These are phyloP conservation scores for Uromyces viciae-fabae DNA, from an alignment of 1,284 basidiomycete species.

Conservation along the genomic window DNA sequence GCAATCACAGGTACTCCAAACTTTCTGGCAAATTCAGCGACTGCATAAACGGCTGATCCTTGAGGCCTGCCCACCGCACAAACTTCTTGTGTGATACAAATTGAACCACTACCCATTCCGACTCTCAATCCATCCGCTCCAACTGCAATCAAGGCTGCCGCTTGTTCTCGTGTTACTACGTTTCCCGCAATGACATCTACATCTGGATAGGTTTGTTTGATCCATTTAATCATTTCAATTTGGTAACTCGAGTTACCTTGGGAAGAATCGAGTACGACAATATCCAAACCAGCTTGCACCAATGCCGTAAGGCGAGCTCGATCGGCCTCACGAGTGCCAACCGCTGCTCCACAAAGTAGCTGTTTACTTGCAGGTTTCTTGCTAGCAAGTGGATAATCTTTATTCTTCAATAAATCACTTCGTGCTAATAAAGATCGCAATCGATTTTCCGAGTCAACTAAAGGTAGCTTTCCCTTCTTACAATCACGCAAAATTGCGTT, in stretches of 20 bases:
- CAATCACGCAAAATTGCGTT: conserved; percentile 92
- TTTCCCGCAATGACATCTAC: conserved; percentile 95
- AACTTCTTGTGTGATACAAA: conserved; percentile 99
- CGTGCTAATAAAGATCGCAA: conserved; percentile 85
- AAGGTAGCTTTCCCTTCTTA: conserved; percentile 96
- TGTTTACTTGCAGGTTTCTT: conserved; percentile 91
- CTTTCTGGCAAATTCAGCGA: conserved; percentile 84
- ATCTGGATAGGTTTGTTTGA: conserved; percentile 77
- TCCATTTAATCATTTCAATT: conserved; percentile 91
- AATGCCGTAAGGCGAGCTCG: conserved; percentile 77
- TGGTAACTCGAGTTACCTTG: conserved; percentile 95
- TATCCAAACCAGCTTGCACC: conserved; percentile 90
- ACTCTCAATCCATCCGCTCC: conserved; percentile 91
- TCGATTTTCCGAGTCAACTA: conserved; percentile 70
- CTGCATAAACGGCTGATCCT: conserved; percentile 90
- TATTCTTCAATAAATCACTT: conserved; percentile 95
- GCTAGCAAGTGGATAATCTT: conserved; percentile 90
- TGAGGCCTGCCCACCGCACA: conserved; percentile 99
- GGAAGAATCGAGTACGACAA: conserved; percentile 90
- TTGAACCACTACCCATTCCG: conserved; percentile 97
- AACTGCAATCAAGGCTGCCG: conserved; percentile 84
- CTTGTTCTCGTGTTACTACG: conserved; percentile 96
- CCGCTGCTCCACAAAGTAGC: conserved; percentile 92
- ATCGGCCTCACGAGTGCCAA: conserved; percentile 89
- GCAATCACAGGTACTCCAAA: conserved; percentile 97